phyloP scores from a whole-genome alignment of 805 yeast species.

The Kodamaea kakaduensis region DNA sequence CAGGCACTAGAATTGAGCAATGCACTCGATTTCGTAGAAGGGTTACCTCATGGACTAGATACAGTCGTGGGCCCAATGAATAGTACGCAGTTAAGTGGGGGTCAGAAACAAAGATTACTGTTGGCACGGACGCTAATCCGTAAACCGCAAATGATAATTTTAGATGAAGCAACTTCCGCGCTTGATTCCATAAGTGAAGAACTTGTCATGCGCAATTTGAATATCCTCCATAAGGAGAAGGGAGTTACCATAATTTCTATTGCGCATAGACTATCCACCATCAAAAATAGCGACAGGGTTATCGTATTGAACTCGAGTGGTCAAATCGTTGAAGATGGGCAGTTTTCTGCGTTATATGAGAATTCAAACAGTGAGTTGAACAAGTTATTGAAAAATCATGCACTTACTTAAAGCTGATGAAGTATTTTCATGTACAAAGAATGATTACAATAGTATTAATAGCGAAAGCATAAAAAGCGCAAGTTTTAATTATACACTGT shows the following conservation, averaged over 20 bases:
- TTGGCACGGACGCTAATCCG: slow-evolving; percentile 81
- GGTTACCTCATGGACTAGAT: slow-evolving; percentile 77
- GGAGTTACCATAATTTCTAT: slow-evolving; percentile 74
- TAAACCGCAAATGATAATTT: slow-evolving; percentile 71
- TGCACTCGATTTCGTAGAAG: slow-evolving; percentile 60
- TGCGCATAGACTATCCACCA: slow-evolving; percentile 89
- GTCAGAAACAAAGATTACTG: slow-evolving; percentile 91
- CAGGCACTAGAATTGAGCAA: slow-evolving; percentile 69
- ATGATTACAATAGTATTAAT: no score
- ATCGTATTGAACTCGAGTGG: slow-evolving; percentile 59
- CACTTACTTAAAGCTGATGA: no score
- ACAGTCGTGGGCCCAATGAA: slow-evolving; percentile 75
- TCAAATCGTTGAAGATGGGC: slow-evolving; percentile 62
- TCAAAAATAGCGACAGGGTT: slow-evolving; percentile 74
- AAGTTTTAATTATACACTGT: no score
- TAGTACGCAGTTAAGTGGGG: slow-evolving; percentile 81
- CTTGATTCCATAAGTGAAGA: slow-evolving; percentile 85
- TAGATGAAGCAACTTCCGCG: slow-evolving; percentile 96
- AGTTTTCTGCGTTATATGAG: slow-evolving; percentile 23
- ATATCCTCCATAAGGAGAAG: slow-evolving; percentile 49
- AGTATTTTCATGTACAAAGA: background rate
- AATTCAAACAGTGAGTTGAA: slow-evolving; percentile 33
- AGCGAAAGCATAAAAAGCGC: background rate
- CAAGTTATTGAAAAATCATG: slow-evolving; percentile 28
- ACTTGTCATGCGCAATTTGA: slow-evolving; percentile 71